Evolutionary conservation across 2,329 filamentous ascomycete genomes (phyloP).

Genomic region (Dactylellina cionopaga): DNA sequence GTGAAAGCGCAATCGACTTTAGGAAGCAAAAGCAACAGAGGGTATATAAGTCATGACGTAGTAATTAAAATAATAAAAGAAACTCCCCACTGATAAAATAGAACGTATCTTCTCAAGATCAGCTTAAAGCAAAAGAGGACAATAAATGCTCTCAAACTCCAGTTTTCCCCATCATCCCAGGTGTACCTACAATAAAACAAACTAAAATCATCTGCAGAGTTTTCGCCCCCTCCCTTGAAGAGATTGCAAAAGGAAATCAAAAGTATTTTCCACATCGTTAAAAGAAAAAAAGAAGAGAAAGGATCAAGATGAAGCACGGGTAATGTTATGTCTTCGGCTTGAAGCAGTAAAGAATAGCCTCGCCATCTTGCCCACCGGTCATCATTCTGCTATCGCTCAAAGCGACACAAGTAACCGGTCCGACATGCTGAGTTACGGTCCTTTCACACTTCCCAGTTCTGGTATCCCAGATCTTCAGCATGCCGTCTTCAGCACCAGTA

Average conservation of each 20-base stretch:
- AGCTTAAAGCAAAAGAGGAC: background rate
- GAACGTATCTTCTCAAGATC: no score
- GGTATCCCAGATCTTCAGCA: constrained; percentile 96
- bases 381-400: constrained; percentile 89
- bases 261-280: constrained; percentile 14
- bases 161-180: background rate
- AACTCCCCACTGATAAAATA: background rate
- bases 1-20: background rate
- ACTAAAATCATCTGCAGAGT: constrained; percentile 1
- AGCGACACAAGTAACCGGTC: constrained; percentile 91
- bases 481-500: constrained; percentile 88
- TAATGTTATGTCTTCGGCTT: constrained; percentile 58
- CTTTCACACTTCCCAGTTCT: constrained; percentile 89
- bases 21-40: background rate
- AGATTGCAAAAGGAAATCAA: background rate
- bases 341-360: constrained; percentile 86
- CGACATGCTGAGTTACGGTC: constrained; percentile 89
- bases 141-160: constrained; percentile 5
- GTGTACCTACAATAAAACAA: constrained; percentile 2
- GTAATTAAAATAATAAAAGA: background rate
- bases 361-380: constrained; percentile 91
- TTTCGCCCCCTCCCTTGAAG: constrained; percentile 20
- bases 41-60: constrained; percentile 2
- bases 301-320: no score
- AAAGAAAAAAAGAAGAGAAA: background rate